Evolutionary conservation across 345 rosid species (phyloP), one percentile per base, ranked within the genome.

Genomic region (Eucalyptus pumila): DNA sequence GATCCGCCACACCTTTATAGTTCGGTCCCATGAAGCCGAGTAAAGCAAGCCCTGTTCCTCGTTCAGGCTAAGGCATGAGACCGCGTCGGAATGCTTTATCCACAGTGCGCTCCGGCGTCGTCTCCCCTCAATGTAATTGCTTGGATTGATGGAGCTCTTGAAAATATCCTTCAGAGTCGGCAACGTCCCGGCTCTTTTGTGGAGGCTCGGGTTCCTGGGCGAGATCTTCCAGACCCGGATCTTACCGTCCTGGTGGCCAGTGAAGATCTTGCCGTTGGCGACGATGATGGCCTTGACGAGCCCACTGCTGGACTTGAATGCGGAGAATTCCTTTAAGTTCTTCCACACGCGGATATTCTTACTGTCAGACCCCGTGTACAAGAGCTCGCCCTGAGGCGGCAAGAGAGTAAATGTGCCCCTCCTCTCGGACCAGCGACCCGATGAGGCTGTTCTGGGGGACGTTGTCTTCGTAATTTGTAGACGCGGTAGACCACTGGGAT

Each of bases 341-440:
- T 96, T 96, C 99, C 99, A 96, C 14, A 96, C 99, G 12, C 98
- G 99, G 93, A 97, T 96, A 93, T 96, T 97, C 92, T 97, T 97
- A 93, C 98, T 95, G 89, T 96, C 99, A 7, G 99, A 96, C 72
- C 99, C 99, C 3, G 99, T 97, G 92, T 96, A 97, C 51, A 97
- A 95, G 56, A 97, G 96, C 89, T 97, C 98, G 76, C 94, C 96
- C 12, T n/a, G 93, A 89, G 56, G 99, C 96, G 16, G 99, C 99
- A 65, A 97, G 89, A 85, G 99, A 97, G 91, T 97, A 97, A 49
- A 97, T 96, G 69, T 97, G 99, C 23, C 99, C 99, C 90, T 97
- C 99, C 91, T 97, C 99, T 6, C 99, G 97, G 40, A 94, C 94
- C 44, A 97, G 93, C 8, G 99, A 97, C 6, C 99, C 99, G 83